Evolutionary conservation across 2,329 filamentous ascomycete species (phyloP).

Genomic region (Chaetomium sp.): DNA sequence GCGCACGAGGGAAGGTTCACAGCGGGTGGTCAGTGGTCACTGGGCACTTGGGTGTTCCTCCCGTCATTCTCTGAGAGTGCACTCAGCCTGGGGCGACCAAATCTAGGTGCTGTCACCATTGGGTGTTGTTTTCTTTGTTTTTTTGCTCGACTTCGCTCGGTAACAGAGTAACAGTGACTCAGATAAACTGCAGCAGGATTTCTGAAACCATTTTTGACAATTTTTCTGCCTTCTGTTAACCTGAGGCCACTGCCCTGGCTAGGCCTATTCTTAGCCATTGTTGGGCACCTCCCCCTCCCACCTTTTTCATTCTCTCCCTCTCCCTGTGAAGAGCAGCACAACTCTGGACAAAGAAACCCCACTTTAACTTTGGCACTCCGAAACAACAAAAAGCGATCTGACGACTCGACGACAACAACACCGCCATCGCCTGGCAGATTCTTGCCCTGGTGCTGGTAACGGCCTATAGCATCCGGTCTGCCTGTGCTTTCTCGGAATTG

Average conservation of each 20-base stretch:
- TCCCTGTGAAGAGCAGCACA: conserved; percentile 1
- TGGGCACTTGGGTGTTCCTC: too few species aligned
- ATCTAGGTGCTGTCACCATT: background rate
- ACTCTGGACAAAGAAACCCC: conserved; percentile 17
- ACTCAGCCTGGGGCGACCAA: too few species aligned
- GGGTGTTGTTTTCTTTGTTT: background rate
- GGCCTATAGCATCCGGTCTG: conserved; percentile 1
- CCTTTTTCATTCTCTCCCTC: background rate
- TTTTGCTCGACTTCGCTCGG: background rate
- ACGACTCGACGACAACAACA: conserved; percentile 20
- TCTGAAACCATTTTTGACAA: background rate
- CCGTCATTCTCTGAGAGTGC: too few species aligned
- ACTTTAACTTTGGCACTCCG: conserved; percentile 23
- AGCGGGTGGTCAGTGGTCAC: too few species aligned
- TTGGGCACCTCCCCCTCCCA: background rate
- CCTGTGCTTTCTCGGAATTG: conserved; percentile 11
- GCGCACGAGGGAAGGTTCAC: background rate
- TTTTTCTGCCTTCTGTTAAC: background rate
- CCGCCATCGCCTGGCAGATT: conserved; percentile 16
- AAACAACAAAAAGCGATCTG: conserved; percentile 22
- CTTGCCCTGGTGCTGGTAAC: conserved; percentile 14
- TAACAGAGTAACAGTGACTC: background rate
- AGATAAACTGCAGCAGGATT: background rate
- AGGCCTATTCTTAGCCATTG: background rate
- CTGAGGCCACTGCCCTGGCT: background rate